These are phyloP conservation scores for Fonsecaea erecta DNA, from an alignment of 2,329 filamentous ascomycete genomes.

Conservation along the genomic window DNA sequence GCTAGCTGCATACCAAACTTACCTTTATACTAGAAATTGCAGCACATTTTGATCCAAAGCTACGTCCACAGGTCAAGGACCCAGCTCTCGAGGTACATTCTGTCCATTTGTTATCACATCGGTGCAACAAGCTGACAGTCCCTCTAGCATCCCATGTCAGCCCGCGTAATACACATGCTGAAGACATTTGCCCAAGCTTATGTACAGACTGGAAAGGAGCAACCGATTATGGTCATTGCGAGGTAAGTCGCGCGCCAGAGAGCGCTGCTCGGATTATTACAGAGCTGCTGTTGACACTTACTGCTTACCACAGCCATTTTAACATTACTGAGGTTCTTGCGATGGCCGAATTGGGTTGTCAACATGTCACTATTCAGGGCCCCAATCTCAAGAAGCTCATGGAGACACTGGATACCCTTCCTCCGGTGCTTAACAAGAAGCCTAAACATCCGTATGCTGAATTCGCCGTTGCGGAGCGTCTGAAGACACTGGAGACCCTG, in stretches of 20 bases:
- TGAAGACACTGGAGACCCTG: neutral
- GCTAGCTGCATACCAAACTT: neutral
- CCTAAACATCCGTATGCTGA: constrained; percentile 5
- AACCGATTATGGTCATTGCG: constrained; percentile 12
- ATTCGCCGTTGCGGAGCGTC: neutral
- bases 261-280: neutral
- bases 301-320: constrained; percentile 8
- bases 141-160: constrained; percentile 13
- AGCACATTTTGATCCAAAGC: constrained; percentile 7
- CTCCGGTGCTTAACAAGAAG: neutral
- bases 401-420: constrained; percentile 9
- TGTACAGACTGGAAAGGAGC: constrained; percentile 8
- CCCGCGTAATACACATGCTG: constrained; percentile 10
- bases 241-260: constrained; percentile 1
- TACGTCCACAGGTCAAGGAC: constrained; percentile 10
- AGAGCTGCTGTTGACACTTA: neutral
- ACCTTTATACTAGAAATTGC: constrained; percentile 6
- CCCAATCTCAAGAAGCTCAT: constrained; percentile 9
- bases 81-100: constrained; percentile 14
- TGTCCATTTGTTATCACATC: neutral
- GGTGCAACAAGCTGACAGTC: neutral
- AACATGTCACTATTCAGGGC: constrained; percentile 13
- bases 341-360: constrained; percentile 19
- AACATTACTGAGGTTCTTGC: constrained; percentile 15
- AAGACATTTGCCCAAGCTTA: constrained; percentile 6